A percentile compares a stretch with the other conserved stretches of the same genome.
Evolutionary conservation across 345 rosid species (phyloP).

Genomic region (Laguncularia racemosa): DNA sequence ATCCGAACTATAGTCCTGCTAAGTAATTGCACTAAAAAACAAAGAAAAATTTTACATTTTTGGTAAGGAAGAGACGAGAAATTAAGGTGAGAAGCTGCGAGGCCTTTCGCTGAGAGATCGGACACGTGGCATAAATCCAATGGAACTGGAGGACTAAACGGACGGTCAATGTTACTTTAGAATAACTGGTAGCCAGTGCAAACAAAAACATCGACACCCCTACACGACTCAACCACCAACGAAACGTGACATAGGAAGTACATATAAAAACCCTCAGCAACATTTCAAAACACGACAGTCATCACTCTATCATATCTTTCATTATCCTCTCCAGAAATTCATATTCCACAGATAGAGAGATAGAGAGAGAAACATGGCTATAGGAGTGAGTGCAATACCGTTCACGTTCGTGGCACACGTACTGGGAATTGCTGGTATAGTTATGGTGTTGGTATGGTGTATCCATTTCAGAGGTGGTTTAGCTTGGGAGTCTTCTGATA

Average conservation of each 20-base stretch:
- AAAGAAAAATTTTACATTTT: too few species aligned
- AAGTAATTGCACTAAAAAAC: too few species aligned
- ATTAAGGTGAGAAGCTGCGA: too few species aligned
- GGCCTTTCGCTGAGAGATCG: neutral
- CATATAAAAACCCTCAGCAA: too few species aligned
- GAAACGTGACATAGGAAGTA: too few species aligned
- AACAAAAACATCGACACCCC: too few species aligned
- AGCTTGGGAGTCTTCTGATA: constrained; percentile 86
- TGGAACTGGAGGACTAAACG: neutral
- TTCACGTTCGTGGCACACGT: constrained; percentile 56
- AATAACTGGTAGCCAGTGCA: neutral
- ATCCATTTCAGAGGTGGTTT: constrained; percentile 69
- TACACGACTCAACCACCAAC: too few species aligned
- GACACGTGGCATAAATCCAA: neutral
- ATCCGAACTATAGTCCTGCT: too few species aligned
- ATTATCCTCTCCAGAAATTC: too few species aligned
- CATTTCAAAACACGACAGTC: too few species aligned
- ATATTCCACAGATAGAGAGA: neutral
- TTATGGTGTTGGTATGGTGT: constrained; percentile 80
- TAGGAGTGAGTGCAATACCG: constrained; percentile 40
- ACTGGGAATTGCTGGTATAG: constrained; percentile 46
- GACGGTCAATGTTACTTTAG: neutral
- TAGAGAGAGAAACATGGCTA: constrained; percentile 30
- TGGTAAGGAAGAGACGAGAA: too few species aligned
- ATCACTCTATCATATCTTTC: too few species aligned